Evolutionary conservation across 2,329 filamentous ascomycete species (phyloP).

Genomic region (Ascochyta viciae-villosae): DNA sequence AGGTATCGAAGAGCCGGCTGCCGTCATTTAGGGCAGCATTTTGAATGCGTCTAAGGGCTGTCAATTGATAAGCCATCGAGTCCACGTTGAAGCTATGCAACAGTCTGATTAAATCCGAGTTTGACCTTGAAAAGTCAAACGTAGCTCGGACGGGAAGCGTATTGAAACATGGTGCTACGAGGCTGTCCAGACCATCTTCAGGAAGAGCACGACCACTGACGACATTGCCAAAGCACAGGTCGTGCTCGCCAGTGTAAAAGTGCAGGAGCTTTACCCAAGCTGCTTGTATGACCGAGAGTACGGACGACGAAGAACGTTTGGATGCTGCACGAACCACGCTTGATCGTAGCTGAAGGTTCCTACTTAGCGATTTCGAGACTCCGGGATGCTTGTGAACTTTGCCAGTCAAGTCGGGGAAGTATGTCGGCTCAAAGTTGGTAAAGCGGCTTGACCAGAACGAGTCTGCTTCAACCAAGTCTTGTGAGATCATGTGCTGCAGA

Average conservation of each 20-base stretch:
- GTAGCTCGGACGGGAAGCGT: constrained; percentile 76
- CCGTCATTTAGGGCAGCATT: constrained; percentile 55
- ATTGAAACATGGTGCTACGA: constrained; percentile 93
- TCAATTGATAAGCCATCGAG: constrained; percentile 73
- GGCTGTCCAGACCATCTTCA: constrained; percentile 69
- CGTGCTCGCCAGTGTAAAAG: constrained; percentile 61
- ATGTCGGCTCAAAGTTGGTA: constrained; percentile 56
- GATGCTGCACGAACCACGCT: constrained; percentile 30
- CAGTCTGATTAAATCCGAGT: constrained; percentile 64
- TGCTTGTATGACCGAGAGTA: constrained; percentile 74
- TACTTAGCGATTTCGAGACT: constrained; percentile 34
- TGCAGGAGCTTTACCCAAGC: constrained; percentile 73
- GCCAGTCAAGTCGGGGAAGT: constrained; percentile 48
- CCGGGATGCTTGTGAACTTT: constrained; percentile 1
- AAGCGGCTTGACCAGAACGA: constrained; percentile 72
- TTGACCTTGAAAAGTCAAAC: constrained; percentile 57
- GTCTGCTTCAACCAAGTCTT: constrained; percentile 60
- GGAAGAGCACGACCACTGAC: constrained; percentile 76
- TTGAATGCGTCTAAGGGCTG: constrained; percentile 76
- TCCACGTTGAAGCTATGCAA: constrained; percentile 69
- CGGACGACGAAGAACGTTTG: constrained; percentile 42
- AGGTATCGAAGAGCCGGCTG: constrained; percentile 74
- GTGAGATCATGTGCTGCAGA: constrained; percentile 63
- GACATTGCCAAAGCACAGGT: constrained; percentile 88
- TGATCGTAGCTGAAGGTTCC: constrained; percentile 30